phyloP scores from a whole-genome alignment of 192 early-diverging fungal species.

The Coemansia sp. region DNA sequence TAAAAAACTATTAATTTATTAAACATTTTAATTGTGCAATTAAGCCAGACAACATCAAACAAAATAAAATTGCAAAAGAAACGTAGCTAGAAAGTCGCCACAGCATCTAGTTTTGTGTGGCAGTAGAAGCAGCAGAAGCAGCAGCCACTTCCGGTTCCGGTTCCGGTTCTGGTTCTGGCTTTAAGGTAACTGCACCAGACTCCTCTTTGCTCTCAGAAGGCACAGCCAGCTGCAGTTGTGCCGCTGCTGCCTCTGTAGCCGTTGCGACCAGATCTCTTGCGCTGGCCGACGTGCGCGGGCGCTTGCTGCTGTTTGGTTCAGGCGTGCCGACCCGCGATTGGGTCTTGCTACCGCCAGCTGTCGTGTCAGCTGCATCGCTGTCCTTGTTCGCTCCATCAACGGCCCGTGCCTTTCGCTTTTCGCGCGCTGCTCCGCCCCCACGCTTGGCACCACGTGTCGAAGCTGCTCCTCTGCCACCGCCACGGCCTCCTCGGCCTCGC shows the following conservation, averaged over 20 bases:
- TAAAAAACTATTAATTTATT: not conserved
- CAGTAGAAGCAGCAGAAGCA: not conserved
- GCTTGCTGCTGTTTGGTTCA: slow-evolving; percentile 26
- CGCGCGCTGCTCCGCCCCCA: slow-evolving; percentile 22
- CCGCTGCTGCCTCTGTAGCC: not conserved
- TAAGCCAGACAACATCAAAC: too few species aligned
- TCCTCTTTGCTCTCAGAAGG: not conserved
- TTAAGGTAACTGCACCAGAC: too few species aligned
- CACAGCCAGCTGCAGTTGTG: not conserved
- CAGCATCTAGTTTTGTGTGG: not conserved
- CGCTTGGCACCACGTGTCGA: slow-evolving; percentile 27
- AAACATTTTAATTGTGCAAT: not conserved
- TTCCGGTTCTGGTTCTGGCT: not conserved
- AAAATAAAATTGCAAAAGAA: not conserved
- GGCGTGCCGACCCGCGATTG: slow-evolving; percentile 38
- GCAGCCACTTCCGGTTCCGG: not conserved
- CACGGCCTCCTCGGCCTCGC: slow-evolving; percentile 28
- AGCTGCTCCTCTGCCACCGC: slow-evolving; percentile 13
- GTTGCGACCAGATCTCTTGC: not conserved
- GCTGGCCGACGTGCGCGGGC: slow-evolving; percentile 11
- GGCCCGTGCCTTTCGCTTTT: slow-evolving; percentile 47
- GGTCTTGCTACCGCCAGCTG: slow-evolving; percentile 17
- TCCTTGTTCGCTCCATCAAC: slow-evolving; percentile 18
- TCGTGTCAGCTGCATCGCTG: not conserved
- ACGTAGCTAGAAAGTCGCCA: not conserved